Conservation (phyloP, 2,329 filamentous ascomycete species). For the Chrysosporium queenslandicum region DNA sequence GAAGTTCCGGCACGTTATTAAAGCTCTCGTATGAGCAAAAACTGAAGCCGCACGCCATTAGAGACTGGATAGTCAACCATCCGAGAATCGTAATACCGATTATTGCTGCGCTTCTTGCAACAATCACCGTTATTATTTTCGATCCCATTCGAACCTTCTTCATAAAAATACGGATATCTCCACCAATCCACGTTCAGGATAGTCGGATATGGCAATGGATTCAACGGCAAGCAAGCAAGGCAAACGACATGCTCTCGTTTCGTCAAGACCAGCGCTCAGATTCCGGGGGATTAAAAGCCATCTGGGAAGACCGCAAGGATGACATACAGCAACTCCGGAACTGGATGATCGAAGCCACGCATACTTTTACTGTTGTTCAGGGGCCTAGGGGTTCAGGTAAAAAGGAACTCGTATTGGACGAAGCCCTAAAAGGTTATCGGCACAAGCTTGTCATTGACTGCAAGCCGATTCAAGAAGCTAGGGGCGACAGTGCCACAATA, state of each 20-base stretch:
- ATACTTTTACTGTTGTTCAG: conserved; percentile 89
- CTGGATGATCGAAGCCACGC: conserved; percentile 78
- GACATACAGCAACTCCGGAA: conserved; percentile 72
- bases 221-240: conserved; percentile 49
- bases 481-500: conserved; percentile 79
- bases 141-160: conserved; percentile 92
- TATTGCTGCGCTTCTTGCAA: conserved; percentile 68
- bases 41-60: conserved; percentile 65
- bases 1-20: conserved; percentile 63
- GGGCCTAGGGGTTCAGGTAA: conserved; percentile 88
- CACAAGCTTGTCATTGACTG: conserved; percentile 83
- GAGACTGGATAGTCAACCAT: conserved; percentile 78
- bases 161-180: conserved; percentile 76
- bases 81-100: conserved; percentile 79
- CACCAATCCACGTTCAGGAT: conserved; percentile 62
- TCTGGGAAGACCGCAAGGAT: conserved; percentile 78
- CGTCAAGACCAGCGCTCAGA: conserved; percentile 42
- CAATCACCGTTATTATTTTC: conserved; percentile 77
- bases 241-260: conserved; percentile 37
- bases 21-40: conserved; percentile 75
- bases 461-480: conserved; percentile 82
- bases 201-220: conserved; percentile 72
- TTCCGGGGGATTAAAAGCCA: conserved; percentile 60
- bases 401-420: conserved; percentile 73
- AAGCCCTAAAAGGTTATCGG: conserved; percentile 64